Conservation (phyloP, 2,329 filamentous ascomycete genomes). For the Microsporum canis region DNA sequence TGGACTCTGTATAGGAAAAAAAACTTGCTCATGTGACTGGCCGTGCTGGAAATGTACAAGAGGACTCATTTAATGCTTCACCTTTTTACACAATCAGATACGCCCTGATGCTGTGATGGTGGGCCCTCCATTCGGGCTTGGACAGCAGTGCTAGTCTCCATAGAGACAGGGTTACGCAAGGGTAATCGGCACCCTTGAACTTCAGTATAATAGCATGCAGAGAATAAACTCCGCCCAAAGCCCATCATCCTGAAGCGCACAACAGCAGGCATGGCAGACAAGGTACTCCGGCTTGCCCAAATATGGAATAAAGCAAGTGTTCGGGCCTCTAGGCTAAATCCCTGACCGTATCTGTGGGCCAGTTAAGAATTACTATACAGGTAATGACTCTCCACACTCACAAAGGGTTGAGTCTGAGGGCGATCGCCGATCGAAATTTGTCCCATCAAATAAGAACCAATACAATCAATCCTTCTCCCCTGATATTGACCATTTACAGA, state of each 20-base stretch:
- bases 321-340: background rate
- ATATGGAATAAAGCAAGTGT: slow-evolving; percentile 2
- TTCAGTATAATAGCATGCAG: background rate
- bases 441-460: background rate
- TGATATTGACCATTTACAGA: background rate
- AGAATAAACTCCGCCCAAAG: background rate
- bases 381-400: background rate
- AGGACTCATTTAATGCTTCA: background rate
- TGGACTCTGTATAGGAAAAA: background rate
- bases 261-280: background rate
- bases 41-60: background rate
- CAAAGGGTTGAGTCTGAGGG: background rate
- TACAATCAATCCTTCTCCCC: background rate
- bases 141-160: background rate
- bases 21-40: background rate
- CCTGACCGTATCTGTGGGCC: background rate
- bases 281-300: slow-evolving; percentile 2
- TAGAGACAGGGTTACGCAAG: background rate
- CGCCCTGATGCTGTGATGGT: background rate
- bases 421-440: background rate
- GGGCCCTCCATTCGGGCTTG: background rate
- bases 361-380: background rate
- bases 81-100: background rate
- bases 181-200: background rate
- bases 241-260: background rate